A percentile compares a stretch with the other conserved stretches of the same genome.
phyloP scores from a whole-genome alignment of 208 protist genomes.

The Zelonia costaricensis region DNA sequence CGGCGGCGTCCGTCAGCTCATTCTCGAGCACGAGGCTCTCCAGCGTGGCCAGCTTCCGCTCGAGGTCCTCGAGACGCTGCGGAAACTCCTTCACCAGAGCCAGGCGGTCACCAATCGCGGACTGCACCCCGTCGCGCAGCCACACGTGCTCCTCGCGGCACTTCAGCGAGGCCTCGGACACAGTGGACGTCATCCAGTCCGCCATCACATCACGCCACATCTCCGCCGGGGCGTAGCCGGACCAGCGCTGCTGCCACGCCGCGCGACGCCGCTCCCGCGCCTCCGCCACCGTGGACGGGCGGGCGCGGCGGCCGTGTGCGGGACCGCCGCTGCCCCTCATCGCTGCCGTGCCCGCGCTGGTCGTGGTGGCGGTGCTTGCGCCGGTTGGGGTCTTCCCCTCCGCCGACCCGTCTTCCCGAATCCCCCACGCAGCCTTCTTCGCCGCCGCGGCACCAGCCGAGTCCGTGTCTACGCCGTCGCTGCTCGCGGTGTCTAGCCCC shows the following conservation, averaged over 20 bases:
- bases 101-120: constrained; percentile 28
- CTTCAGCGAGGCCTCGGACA: constrained; percentile 8
- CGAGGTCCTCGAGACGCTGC: constrained; percentile 30
- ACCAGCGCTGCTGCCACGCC: constrained; percentile 10
- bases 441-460: no score
- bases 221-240: constrained; percentile 4
- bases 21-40: constrained; percentile 21
- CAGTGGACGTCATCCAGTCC: constrained; percentile 28
- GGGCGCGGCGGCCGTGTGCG: background rate
- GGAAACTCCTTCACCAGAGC: constrained; percentile 29
- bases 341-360: no score
- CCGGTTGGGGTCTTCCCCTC: no score
- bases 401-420: no score
- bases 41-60: constrained; percentile 27
- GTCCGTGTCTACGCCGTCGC: no score
- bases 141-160: constrained; percentile 29
- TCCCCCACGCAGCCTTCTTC: no score
- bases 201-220: constrained; percentile 26
- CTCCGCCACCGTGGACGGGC: background rate
- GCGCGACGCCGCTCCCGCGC: background rate
- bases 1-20: background rate
- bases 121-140: constrained; percentile 33
- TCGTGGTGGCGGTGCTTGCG: no score
- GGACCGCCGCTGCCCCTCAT: no score
- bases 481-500: no score